phyloP scores from a whole-genome alignment of 768 basidiomycete species.

The Termitomyces sp. region DNA sequence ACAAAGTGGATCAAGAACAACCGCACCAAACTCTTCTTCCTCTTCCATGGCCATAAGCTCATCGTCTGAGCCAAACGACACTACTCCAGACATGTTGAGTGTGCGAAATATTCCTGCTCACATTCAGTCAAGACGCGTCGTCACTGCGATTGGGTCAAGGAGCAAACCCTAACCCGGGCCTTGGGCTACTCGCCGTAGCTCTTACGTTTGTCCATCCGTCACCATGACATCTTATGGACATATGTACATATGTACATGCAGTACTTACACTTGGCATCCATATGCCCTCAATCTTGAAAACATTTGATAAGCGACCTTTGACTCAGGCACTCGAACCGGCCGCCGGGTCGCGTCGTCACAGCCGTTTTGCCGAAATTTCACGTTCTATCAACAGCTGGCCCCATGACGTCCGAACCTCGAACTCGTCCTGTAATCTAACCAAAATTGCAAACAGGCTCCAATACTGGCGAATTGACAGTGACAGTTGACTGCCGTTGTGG shows the following conservation, averaged over 20 bases:
- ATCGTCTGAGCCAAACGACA: constrained; percentile 9
- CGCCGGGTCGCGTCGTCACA: background rate
- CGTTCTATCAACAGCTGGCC: background rate
- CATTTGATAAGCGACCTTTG: background rate
- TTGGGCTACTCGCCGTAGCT: background rate
- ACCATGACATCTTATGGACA: too few relatives aligned
- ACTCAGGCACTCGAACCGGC: background rate
- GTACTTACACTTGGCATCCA: too few relatives aligned
- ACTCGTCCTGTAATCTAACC: too few relatives aligned
- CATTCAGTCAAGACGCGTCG: background rate
- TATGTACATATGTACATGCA: too few relatives aligned
- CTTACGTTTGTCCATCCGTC: too few relatives aligned
- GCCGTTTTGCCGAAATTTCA: background rate
- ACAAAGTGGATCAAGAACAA: background rate
- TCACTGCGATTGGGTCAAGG: background rate
- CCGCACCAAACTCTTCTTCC: constrained; percentile 15
- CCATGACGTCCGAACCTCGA: background rate
- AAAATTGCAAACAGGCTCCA: background rate
- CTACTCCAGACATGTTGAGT: background rate
- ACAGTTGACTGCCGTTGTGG: background rate
- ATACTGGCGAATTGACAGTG: background rate
- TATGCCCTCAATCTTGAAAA: too few relatives aligned
- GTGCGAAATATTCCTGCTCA: background rate
- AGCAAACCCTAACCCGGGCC: constrained; percentile 5
- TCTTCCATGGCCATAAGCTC: constrained; percentile 15